Evolutionary conservation across 1,139 yeast genomes (phyloP).

Genomic region (Taphrina flavorubra): DNA sequence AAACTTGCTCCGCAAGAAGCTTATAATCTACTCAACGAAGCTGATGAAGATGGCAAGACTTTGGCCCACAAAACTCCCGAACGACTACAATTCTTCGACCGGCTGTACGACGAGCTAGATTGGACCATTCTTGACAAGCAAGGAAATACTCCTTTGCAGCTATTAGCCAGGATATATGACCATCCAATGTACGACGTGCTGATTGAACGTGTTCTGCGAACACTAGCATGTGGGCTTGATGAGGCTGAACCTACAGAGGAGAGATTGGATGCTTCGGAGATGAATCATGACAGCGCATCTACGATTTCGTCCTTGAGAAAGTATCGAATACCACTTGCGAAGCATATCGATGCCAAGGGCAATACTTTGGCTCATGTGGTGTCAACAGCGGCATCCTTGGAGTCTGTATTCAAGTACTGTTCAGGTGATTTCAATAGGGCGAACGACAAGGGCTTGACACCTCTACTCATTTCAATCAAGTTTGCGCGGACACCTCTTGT

Average conservation of each 20-base stretch:
- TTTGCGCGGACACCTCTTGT: constrained; percentile 71
- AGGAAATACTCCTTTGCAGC: constrained; percentile 80
- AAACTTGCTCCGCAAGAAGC: constrained; percentile 53
- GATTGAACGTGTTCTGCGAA: constrained; percentile 58
- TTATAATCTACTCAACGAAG: constrained; percentile 58
- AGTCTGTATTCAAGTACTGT: constrained; percentile 49
- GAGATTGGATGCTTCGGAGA: background rate
- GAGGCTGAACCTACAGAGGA: constrained; percentile 51
- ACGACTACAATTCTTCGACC: constrained; percentile 60
- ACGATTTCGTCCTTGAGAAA: constrained; percentile 42
- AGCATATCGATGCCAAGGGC: constrained; percentile 75
- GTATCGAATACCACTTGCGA: constrained; percentile 47
- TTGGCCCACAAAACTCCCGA: constrained; percentile 78
- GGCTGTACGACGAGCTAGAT: constrained; percentile 64
- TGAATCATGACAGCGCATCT: constrained; percentile 46
- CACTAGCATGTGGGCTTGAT: constrained; percentile 45
- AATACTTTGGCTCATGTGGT: constrained; percentile 75
- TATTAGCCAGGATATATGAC: constrained; percentile 81
- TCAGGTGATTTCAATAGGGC: constrained; percentile 63
- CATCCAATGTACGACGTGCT: constrained; percentile 66
- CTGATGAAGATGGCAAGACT: constrained; percentile 62
- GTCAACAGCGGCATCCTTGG: constrained; percentile 19
- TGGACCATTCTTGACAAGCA: constrained; percentile 75
- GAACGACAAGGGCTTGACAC: constrained; percentile 67
- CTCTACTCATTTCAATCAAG: constrained; percentile 72